phyloP scores from a whole-genome alignment of 306 rosid species.

The Castanopsis chinensis region DNA sequence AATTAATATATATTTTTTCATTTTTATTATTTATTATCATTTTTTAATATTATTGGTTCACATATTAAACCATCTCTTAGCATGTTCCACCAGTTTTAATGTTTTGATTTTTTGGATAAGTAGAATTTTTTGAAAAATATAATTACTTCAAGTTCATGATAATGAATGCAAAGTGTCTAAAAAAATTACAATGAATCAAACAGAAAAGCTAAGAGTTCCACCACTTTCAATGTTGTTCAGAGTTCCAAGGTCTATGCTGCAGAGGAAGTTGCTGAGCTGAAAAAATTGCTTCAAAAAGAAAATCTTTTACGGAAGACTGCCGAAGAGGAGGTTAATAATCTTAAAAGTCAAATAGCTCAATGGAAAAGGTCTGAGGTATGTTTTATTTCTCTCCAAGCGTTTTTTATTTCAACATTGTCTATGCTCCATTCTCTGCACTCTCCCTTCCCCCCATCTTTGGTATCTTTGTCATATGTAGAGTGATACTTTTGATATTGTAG shows the following conservation, averaged over 20 bases:
- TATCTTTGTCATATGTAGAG: conserved; percentile 25
- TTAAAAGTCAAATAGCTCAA: conserved; percentile 64
- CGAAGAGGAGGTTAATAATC: conserved; percentile 72
- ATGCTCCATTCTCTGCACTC: not conserved
- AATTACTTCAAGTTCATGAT: too few relatives aligned
- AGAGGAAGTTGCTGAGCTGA: conserved; percentile 75
- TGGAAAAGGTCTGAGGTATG: conserved; percentile 86
- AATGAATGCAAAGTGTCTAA: too few relatives aligned
- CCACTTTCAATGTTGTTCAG: conserved; percentile 11
- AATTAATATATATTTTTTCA: not conserved
- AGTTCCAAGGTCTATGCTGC: conserved; percentile 33
- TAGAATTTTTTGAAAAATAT: too few relatives aligned
- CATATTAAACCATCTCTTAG: conserved; percentile 12
- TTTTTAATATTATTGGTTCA: conserved; percentile 5
- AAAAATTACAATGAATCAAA: too few relatives aligned
- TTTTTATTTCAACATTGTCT: conserved; percentile 17
- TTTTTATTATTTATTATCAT: not conserved
- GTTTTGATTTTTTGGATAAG: too few relatives aligned
- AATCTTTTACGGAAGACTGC: conserved; percentile 65
- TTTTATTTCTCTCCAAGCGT: conserved; percentile 23
- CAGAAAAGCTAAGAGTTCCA: too few relatives aligned
- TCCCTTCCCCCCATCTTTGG: conserved; percentile 2
- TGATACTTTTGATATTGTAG: conserved; percentile 42
- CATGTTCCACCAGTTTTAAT: not conserved
- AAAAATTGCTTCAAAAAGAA: conserved; percentile 67